Conservation (phyloP, 176 grass and related monocot species). For the Juncus effusus region DNA sequence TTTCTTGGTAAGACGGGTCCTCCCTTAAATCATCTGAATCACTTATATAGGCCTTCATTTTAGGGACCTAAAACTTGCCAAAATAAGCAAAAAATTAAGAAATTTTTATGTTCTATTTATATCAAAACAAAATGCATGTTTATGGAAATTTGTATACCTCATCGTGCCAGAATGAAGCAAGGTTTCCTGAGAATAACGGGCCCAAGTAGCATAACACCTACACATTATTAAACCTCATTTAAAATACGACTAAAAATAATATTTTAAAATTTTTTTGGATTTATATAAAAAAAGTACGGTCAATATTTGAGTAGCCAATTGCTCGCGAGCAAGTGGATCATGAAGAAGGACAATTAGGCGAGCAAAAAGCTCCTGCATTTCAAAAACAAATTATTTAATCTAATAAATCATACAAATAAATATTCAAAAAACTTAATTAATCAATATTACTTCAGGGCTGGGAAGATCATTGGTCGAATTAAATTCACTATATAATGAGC, state of each 20-base stretch:
- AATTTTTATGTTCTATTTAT: neutral
- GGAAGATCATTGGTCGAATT: conserved; percentile 73
- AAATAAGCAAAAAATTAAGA: conserved; percentile 37
- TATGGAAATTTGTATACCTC: conserved; percentile 62
- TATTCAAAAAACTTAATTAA: conserved; percentile 17
- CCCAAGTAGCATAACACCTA: conserved; percentile 87
- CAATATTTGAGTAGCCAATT: conserved; percentile 79
- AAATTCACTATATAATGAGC: conserved; percentile 56
- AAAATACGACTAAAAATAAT: neutral
- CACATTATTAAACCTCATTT: conserved; percentile 25
- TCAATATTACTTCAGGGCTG: conserved; percentile 60
- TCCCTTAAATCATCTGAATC: conserved; percentile 95
- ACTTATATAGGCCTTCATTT: conserved; percentile 99
- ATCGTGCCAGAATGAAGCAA: conserved; percentile 92
- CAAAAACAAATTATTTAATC: conserved; percentile 32
- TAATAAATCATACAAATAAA: conserved; percentile 23
- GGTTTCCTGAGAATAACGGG: conserved; percentile 84
- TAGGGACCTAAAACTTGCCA: conserved; percentile 99
- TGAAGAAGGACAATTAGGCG: conserved; percentile 93
- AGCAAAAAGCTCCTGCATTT: conserved; percentile 87
- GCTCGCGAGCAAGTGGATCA: conserved; percentile 86
- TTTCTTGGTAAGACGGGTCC: conserved; percentile 88
- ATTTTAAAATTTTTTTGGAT: neutral
- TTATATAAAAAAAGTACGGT: conserved; percentile 43
- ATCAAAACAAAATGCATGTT: conserved; percentile 5